Conservation (phyloP, 2,329 filamentous ascomycete genomes). For the Colletotrichum tamarilloi region DNA sequence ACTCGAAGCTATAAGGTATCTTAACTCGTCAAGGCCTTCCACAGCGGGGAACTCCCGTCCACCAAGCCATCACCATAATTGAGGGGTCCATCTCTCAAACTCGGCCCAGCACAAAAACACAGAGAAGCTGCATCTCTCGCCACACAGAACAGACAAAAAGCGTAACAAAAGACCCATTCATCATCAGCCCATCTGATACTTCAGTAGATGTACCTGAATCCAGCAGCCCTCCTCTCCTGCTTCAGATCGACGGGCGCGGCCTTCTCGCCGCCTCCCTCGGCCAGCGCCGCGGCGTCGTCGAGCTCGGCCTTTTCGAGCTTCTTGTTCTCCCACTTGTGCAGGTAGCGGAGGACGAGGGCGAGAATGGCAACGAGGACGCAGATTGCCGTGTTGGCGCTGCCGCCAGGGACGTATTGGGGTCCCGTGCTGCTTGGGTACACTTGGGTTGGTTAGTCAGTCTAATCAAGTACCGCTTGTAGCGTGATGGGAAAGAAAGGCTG, state of each 20-base stretch:
- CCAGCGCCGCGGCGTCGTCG: slow-evolving; percentile 39
- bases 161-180: too few relatives aligned
- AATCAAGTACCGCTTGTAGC: too few relatives aligned
- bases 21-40: too few relatives aligned
- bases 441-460: slow-evolving; percentile 42
- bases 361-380: slow-evolving; percentile 69
- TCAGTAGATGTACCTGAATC: slow-evolving; percentile 46
- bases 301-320: slow-evolving; percentile 62
- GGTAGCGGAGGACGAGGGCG: slow-evolving; percentile 61
- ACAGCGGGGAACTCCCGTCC: too few relatives aligned
- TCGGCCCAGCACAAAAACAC: too few relatives aligned
- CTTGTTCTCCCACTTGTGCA: slow-evolving; percentile 70
- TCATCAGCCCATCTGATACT: too few relatives aligned
- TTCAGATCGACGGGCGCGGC: neutral
- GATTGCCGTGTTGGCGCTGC: slow-evolving; percentile 70
- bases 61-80: too few relatives aligned
- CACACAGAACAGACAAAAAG: too few relatives aligned
- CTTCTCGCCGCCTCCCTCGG: slow-evolving; percentile 28
- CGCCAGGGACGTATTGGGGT: slow-evolving; percentile 61
- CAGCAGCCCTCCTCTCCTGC: slow-evolving; percentile 37
- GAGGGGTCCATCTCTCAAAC: too few relatives aligned
- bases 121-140: too few relatives aligned
- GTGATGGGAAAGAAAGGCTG: neutral
- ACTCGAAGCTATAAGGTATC: too few relatives aligned
- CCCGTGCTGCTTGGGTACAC: slow-evolving; percentile 57